phyloP scores from a whole-genome alignment of 306 rosid genomes.

The Casuarina equisetifolia region DNA sequence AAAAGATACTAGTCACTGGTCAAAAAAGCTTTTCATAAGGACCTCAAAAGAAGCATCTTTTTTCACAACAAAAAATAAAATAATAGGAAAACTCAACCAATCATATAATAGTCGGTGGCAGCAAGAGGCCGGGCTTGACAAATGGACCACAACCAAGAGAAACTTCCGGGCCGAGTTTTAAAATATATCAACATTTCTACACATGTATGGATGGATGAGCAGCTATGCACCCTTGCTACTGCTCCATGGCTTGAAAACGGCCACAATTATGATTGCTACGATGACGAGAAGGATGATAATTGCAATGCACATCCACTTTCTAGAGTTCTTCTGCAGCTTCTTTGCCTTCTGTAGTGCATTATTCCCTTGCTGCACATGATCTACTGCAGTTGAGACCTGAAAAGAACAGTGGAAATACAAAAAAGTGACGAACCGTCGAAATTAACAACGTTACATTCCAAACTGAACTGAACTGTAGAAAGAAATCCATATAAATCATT shows the following conservation, averaged over 20 bases:
- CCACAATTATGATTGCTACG: conserved; percentile 51
- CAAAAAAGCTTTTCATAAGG: background rate
- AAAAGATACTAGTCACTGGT: background rate
- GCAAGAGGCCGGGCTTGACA: background rate
- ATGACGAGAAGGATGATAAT: conserved; percentile 77
- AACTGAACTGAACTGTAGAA: background rate
- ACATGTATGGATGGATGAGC: background rate
- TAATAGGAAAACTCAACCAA: background rate
- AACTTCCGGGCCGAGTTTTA: background rate
- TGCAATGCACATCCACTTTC: conserved; percentile 96
- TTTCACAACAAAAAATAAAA: background rate
- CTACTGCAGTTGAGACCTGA: conserved; percentile 91
- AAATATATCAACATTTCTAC: background rate
- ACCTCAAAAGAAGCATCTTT: background rate
- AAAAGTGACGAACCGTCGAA: background rate
- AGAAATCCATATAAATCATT: background rate
- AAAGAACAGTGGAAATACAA: background rate
- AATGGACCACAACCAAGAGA: background rate
- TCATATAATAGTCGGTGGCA: background rate
- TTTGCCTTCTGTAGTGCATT: conserved; percentile 74
- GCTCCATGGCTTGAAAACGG: conserved; percentile 78
- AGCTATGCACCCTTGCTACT: conserved; percentile 50
- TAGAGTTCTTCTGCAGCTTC: conserved; percentile 70
- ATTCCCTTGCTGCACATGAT: conserved; percentile 88
- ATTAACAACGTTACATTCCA: conserved; percentile 11